Evolutionary conservation across 805 yeast genomes (phyloP).

Genomic region (Trichomonascus vanleenenianus): DNA sequence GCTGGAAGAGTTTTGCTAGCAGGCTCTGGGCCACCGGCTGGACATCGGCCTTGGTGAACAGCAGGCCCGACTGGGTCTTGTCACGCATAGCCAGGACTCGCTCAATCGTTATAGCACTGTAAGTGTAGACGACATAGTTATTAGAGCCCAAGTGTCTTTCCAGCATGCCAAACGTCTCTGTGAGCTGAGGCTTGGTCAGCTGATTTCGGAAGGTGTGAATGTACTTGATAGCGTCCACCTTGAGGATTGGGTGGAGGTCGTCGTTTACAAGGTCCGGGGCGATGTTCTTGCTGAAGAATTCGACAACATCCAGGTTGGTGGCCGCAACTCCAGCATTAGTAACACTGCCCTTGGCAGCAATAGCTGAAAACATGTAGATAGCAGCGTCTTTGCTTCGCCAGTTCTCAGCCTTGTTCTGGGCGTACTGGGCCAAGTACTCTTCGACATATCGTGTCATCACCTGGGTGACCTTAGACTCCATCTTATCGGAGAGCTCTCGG

Average conservation of each 20-base stretch:
- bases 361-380: slow-evolving; percentile 72
- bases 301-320: slow-evolving; percentile 84
- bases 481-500: slow-evolving; percentile 73
- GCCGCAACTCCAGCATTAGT: slow-evolving; percentile 82
- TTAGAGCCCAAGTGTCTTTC: slow-evolving; percentile 57
- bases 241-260: slow-evolving; percentile 63
- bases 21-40: slow-evolving; percentile 54
- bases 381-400: slow-evolving; percentile 91
- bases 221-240: slow-evolving; percentile 88
- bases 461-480: slow-evolving; percentile 65
- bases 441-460: slow-evolving; percentile 68
- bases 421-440: slow-evolving; percentile 50
- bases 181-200: slow-evolving; percentile 74
- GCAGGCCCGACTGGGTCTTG: slow-evolving; percentile 28
- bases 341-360: slow-evolving; percentile 87
- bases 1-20: slow-evolving; percentile 55
- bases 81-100: slow-evolving; percentile 71
- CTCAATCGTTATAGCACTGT: slow-evolving; percentile 89
- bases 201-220: slow-evolving; percentile 88
- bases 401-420: slow-evolving; percentile 36
- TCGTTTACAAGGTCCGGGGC: slow-evolving; percentile 68
- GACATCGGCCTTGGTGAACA: slow-evolving; percentile 70
- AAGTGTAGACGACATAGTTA: slow-evolving; percentile 82
- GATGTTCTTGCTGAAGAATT: slow-evolving; percentile 71
- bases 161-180: slow-evolving; percentile 71